phyloP scores from a whole-genome alignment of 2,329 filamentous ascomycete species.

The Parastagonospora nodorum region DNA sequence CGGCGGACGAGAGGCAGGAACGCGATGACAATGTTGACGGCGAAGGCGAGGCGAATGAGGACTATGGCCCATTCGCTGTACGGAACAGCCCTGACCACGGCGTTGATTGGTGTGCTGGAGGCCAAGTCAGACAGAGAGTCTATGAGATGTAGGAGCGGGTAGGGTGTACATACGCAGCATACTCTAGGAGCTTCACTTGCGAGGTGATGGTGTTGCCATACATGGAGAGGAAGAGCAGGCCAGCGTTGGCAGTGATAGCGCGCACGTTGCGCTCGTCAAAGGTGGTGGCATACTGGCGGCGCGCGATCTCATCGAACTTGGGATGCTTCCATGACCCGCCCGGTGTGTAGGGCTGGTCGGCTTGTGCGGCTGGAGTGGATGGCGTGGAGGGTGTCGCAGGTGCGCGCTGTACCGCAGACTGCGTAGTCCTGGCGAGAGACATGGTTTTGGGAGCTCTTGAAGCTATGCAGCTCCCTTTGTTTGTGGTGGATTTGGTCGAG shows the following conservation, averaged over 20 bases:
- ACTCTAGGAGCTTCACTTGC: slow-evolving; percentile 25
- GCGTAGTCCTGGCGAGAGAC: slow-evolving; percentile 22
- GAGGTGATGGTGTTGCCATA: slow-evolving; percentile 30
- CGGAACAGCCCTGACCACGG: slow-evolving; percentile 42
- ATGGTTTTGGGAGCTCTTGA: slow-evolving; percentile 8
- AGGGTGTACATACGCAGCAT: slow-evolving; percentile 25
- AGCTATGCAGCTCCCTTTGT: not conserved
- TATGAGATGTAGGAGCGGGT: not conserved
- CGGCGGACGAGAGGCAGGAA: slow-evolving; percentile 73
- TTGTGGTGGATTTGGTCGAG: slow-evolving; percentile 8
- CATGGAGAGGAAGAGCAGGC: slow-evolving; percentile 58
- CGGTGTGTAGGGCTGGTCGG: slow-evolving; percentile 37
- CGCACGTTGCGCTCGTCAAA: slow-evolving; percentile 80
- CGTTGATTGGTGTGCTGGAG: slow-evolving; percentile 44
- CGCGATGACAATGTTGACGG: slow-evolving; percentile 70
- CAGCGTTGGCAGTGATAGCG: slow-evolving; percentile 70
- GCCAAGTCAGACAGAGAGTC: slow-evolving; percentile 15
- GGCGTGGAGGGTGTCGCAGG: slow-evolving; percentile 29
- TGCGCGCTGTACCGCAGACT: slow-evolving; percentile 1
- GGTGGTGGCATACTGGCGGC: slow-evolving; percentile 75
- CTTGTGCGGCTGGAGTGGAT: slow-evolving; percentile 32
- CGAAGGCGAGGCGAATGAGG: slow-evolving; percentile 59
- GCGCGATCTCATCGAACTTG: slow-evolving; percentile 82
- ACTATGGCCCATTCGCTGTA: slow-evolving; percentile 49
- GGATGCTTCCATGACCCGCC: slow-evolving; percentile 91